Conservation (phyloP, 2,329 filamentous ascomycete species). For the Fonsecaea monophora region DNA sequence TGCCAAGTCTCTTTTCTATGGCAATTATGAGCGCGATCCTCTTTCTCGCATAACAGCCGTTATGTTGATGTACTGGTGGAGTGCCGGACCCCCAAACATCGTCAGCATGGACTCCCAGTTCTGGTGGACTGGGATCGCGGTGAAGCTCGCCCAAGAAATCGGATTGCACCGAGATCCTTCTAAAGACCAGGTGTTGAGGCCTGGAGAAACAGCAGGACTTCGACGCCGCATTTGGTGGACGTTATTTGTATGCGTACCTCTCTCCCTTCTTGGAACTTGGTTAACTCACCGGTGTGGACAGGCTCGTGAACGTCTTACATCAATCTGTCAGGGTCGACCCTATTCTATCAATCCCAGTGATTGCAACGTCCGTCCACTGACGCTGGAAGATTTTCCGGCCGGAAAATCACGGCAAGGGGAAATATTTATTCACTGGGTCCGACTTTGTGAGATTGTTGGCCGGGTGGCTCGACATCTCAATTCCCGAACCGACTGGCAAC, state of each 20-base stretch:
- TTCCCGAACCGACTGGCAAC: slow-evolving; percentile 30
- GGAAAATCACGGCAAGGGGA: slow-evolving; percentile 46
- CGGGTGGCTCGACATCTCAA: slow-evolving; percentile 49
- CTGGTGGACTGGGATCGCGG: slow-evolving; percentile 57
- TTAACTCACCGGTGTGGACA: slow-evolving; percentile 1
- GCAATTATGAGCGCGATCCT: slow-evolving; percentile 50
- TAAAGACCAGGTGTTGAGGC: not conserved
- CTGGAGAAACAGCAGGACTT: slow-evolving; percentile 38
- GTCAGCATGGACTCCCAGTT: slow-evolving; percentile 52
- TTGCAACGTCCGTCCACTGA: slow-evolving; percentile 50
- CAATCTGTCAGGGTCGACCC: slow-evolving; percentile 54
- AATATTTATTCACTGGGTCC: slow-evolving; percentile 54
- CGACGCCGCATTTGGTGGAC: slow-evolving; percentile 53
- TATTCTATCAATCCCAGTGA: slow-evolving; percentile 54
- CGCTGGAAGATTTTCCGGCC: slow-evolving; percentile 48
- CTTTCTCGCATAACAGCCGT: slow-evolving; percentile 49
- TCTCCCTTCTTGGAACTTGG: not conserved
- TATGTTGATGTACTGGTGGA: slow-evolving; percentile 56
- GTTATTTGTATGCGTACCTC: slow-evolving; percentile 41
- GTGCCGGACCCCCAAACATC: slow-evolving; percentile 47
- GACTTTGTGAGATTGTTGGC: slow-evolving; percentile 52
- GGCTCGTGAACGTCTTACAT: slow-evolving; percentile 50
- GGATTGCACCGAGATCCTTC: slow-evolving; percentile 47
- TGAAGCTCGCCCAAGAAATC: slow-evolving; percentile 54
- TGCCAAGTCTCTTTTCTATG: slow-evolving; percentile 50